Conservation (phyloP, 2,329 filamentous ascomycete species). For the Colletotrichum scovillei region DNA sequence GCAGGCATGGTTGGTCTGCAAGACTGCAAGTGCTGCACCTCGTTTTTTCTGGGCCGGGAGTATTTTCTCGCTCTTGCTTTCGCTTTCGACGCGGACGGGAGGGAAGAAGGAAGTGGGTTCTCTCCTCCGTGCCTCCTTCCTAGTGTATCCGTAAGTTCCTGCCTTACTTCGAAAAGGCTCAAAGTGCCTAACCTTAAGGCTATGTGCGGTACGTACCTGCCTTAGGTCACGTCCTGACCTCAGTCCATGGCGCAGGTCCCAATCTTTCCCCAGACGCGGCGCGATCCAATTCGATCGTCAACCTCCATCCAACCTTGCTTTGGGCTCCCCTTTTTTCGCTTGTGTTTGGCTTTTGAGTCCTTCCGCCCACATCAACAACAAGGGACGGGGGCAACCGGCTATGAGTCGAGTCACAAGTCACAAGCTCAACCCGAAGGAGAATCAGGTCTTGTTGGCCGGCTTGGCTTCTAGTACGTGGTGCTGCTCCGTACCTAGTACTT, state of each 20-base stretch:
- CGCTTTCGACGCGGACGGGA: constrained; percentile 6
- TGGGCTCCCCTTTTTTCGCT: constrained; percentile 25
- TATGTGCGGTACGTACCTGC: not conserved
- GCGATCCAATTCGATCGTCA: constrained; percentile 34
- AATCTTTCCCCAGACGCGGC: constrained; percentile 34
- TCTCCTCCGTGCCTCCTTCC: not conserved
- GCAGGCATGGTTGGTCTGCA: not conserved
- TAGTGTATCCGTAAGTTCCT: not conserved
- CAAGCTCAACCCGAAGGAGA: not conserved
- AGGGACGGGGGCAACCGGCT: constrained; percentile 25
- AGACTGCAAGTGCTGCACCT: not conserved
- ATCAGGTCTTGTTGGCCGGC: not conserved
- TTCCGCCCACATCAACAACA: constrained; percentile 16
- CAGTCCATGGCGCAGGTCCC: constrained; percentile 19
- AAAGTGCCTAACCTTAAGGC: not conserved
- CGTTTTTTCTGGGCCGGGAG: not conserved
- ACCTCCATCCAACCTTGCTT: not conserved
- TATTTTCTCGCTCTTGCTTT: constrained; percentile 9
- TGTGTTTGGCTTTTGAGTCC: constrained; percentile 19
- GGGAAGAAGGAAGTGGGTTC: not conserved
- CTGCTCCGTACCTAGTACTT: not conserved
- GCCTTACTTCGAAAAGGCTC: not conserved
- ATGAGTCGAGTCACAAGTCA: constrained; percentile 1
- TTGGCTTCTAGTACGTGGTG: not conserved
- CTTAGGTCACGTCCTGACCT: not conserved